Evolutionary conservation across 441 rosid genomes (phyloP).

Genomic region (Erodium trifolium): DNA sequence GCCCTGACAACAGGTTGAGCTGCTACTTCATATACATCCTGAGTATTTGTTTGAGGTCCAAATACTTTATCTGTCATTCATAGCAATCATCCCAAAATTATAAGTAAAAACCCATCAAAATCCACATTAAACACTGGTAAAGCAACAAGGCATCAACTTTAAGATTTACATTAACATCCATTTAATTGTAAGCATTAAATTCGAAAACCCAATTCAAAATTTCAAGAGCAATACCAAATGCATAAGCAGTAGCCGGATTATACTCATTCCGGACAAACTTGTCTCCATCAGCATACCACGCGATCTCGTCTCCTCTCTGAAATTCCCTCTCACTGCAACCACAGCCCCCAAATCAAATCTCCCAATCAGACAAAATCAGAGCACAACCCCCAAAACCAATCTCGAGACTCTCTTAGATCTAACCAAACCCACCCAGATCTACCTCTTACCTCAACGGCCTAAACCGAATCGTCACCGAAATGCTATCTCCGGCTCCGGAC

Average conservation of each 20-base stretch:
- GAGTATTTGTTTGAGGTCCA: constrained; percentile 69
- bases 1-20: constrained; percentile 92
- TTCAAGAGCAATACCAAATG: constrained; percentile 51
- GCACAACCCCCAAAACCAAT: constrained; percentile 13
- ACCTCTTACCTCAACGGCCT: constrained; percentile 74
- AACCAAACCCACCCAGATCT: constrained; percentile 52
- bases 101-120: constrained; percentile 7
- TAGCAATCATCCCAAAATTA: neutral
- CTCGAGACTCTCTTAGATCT: constrained; percentile 39
- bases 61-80: constrained; percentile 77
- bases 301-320: constrained; percentile 90
- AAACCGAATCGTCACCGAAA: constrained; percentile 96
- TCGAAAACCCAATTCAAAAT: neutral
- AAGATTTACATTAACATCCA: constrained; percentile 2
- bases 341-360: constrained; percentile 12
- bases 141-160: neutral
- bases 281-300: constrained; percentile 95
- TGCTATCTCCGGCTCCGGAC: constrained; percentile 70
- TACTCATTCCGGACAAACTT: constrained; percentile 81
- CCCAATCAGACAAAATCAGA: constrained; percentile 11
- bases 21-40: constrained; percentile 87
- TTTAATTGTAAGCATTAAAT: constrained; percentile 6
- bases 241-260: constrained; percentile 78
- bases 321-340: constrained; percentile 75
- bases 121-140: neutral